Base-by-base conservation (phyloP, 805 yeast species). In the Pichia gijzeniarum region DNA sequence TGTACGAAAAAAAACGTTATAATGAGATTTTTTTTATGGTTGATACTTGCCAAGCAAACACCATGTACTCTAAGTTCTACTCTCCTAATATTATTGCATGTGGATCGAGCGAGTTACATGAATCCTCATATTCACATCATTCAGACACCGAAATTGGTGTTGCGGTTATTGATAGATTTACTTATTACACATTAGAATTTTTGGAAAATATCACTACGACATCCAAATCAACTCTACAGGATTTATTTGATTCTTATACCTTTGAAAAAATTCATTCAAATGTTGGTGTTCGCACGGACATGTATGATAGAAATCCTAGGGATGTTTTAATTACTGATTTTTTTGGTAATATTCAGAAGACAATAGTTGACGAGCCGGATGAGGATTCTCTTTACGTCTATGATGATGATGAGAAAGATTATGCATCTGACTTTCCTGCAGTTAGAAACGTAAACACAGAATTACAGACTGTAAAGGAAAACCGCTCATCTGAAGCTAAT, bases 11-110 rank as follows among this genome's bases (percentile, higher is more conserved):
- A 76, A 85, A 85, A 55, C 74, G 99, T 45, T 93, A 93, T 69
- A 89, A 90, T 56, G 98, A 93, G 69, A 85, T 93, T 30, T 80
- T 93, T 60, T 93, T 93, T 67, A 93, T 93, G 98, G 85, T 93
- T 52, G 99, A 93, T 64, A 93, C 99, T 0, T 93, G 99, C 61
- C 99, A 93, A 70, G 99, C 99, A 21, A 93, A 91, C 65, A 88
- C 99, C 14, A 91, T 93, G 99, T 93, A 85, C 67, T 82, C 95
- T 47, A 78, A 84, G 58, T 80, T 91, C 59, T 89, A 88, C 61
- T 84, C 96, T 9, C 98, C 99, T 30, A 89, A 93, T 61, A 79
- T 93, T 38, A 65, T 93, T 43, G 87, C 96, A 1, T 95, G 91
- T 31, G 99, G 99, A 0, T 88, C 96, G 1, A 85, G 95, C 9